Base-by-base conservation (phyloP, 345 rosid species). In the Boechera retrofracta region DNA sequence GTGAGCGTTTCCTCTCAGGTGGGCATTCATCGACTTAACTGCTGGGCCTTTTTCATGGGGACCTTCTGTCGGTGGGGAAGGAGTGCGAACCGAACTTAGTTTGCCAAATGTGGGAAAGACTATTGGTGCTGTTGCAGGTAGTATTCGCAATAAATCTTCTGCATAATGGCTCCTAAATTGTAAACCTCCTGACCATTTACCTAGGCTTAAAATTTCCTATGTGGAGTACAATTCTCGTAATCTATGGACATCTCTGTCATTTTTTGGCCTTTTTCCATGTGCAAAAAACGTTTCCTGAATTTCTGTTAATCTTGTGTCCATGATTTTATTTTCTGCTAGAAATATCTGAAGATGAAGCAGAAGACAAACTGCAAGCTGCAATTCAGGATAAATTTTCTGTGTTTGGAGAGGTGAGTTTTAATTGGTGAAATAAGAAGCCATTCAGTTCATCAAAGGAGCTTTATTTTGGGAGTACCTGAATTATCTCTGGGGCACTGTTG, bases 11-110 rank as follows among this genome's bases (percentile, higher is more conserved):
- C 33, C 71, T 82, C 32, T 69, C 84, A 95, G 98, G 91, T 95
- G 97, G 98, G 96, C 96, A 42, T 93, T 95, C 77, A 84, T 95
- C 76, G 98, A 95, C 82, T 86, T 95, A 83, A 81, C 86, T 29
- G 98, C 98, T 35, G 99, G 98, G 52, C 98, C 97, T 79, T 95
- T 95, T 79, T 83, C 98, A 10, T 95, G 97, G 99, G 99, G 99
- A 68, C 99, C 99, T 65, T 91, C 99, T 81, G 99, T 95, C 71
- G 99, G 99, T 78, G 99, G 99, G 76, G 98, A 95, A 86, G 99
- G 99, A 77, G 98, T 95, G 74, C 94, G 97, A 48, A 95, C 98
- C 4, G 89, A 88, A 66, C 77, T 78, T 74, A 91, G 96, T 83
- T 83, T 95, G 61, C 99, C 99, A 79, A 91, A 89, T 85, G 98